Base-by-base conservation (phyloP, 2,329 filamentous ascomycete species). In the Penicillium sp. region DNA sequence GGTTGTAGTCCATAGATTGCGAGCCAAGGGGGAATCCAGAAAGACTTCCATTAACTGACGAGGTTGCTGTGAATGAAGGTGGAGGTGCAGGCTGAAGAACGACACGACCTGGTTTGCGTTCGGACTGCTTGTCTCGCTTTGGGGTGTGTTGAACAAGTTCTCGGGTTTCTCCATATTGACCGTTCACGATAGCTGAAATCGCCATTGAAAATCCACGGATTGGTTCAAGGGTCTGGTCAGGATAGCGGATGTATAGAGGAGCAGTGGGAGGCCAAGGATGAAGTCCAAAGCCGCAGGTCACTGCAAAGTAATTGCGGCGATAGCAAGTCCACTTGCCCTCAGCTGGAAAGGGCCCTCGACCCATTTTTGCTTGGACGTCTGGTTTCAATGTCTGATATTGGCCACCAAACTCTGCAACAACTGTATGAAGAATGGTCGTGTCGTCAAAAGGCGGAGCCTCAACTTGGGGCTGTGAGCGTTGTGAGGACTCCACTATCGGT, bases 261-360 rank as follows among this genome's bases (percentile, higher is more conserved):
- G 55, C 78, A 74, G 53, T 75, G 72, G 67, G 67, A 72, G 70
- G 80, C 80, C 77, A 87, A 76, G 89, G 89, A 41, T 81, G 80
- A 25, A 96, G 78, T 13, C 83, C 83, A 75, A 88, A 96, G 3
- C 89, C 90, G 73, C 90, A 93, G 51, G 88, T 85, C 53, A 94
- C 91, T 0, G 90, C 88, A 72, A 96, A 94, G 75, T 96, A 96
- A 73, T 96, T 96, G 43, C 93, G 84, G 35, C 92, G 83, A 72
- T 96, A 96, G 77, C 92, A 96, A 0, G 92, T 96, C 91, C 91
- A 96, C 66, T 93, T 90, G 19, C 84, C 82, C 55, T 96, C 92
- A 4, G 83, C 83, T 36, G 87, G 79, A 71, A 96, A 96, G 76
- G 96, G 96, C 0, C 92, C 92, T 68, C 96, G 96, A 73, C 96